phyloP scores from a whole-genome alignment of 2,329 filamentous ascomycete genomes.

The Ophioceras dolichostomum region DNA sequence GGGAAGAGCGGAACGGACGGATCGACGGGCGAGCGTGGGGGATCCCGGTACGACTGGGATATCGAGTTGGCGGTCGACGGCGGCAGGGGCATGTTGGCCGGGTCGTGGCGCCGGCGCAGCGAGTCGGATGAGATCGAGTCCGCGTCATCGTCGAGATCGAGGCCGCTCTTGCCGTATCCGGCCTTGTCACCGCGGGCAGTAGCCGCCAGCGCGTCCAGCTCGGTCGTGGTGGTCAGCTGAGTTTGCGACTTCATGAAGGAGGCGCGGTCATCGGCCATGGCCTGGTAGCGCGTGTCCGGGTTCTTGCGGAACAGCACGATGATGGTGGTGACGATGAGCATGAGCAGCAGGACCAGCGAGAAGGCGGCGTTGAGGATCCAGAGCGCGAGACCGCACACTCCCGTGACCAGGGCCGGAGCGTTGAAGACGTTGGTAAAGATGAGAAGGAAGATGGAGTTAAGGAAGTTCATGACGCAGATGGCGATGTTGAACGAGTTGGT shows the following conservation, averaged over 20 bases:
- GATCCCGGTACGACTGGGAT: slow-evolving; percentile 15
- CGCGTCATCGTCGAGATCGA: slow-evolving; percentile 62
- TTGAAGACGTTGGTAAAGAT: slow-evolving; percentile 75
- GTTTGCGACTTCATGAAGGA: slow-evolving; percentile 87
- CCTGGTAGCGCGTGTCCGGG: slow-evolving; percentile 76
- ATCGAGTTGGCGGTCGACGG: slow-evolving; percentile 10
- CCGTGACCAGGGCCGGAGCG: slow-evolving; percentile 64
- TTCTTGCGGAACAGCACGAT: slow-evolving; percentile 72
- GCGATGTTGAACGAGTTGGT: slow-evolving; percentile 85
- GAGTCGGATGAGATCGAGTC: slow-evolving; percentile 53
- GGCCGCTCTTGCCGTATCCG: slow-evolving; percentile 41
- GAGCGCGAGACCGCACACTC: slow-evolving; percentile 73
- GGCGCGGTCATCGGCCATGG: slow-evolving; percentile 78
- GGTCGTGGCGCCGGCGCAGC: slow-evolving; percentile 27
- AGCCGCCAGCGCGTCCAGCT: slow-evolving; percentile 71
- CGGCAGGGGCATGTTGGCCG: slow-evolving; percentile 10
- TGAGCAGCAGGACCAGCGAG: slow-evolving; percentile 60
- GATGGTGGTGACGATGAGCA: slow-evolving; percentile 55
- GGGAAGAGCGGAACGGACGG: slow-evolving; percentile 40
- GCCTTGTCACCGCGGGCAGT: slow-evolving; percentile 68
- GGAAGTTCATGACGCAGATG: slow-evolving; percentile 69
- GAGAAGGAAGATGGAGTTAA: slow-evolving; percentile 69
- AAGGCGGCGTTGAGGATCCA: slow-evolving; percentile 74
- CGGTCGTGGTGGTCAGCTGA: slow-evolving; percentile 55
- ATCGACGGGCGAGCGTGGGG: slow-evolving; percentile 32